These are phyloP conservation scores for Globisporangium radiosum DNA, from an alignment of 352 stramenopile species.

Conservation along the genomic window DNA sequence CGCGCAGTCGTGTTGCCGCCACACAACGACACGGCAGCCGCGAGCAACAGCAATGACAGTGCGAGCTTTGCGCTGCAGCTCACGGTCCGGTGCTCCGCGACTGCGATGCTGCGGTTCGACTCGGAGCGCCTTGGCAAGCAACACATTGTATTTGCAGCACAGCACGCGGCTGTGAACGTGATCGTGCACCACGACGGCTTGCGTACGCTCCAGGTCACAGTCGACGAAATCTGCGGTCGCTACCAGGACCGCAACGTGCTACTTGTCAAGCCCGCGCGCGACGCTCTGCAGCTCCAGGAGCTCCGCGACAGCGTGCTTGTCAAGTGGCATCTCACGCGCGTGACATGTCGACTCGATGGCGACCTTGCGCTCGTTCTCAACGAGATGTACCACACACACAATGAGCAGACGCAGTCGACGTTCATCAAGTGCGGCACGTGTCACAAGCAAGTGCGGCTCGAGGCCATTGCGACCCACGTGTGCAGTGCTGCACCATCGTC, in stretches of 20 bases:
- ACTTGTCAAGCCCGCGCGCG: constrained; percentile 44
- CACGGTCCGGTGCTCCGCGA: constrained; percentile 38
- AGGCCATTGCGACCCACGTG: constrained; percentile 47
- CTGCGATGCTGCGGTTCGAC: constrained; percentile 32
- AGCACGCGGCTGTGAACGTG: constrained; percentile 38
- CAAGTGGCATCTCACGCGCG: constrained; percentile 44
- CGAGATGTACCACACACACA: constrained; percentile 43
- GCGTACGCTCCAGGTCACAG: constrained; percentile 43
- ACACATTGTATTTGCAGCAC: constrained; percentile 25
- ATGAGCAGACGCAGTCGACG: constrained; percentile 44
- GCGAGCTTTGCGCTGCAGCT: constrained; percentile 47
- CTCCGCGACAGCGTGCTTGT: constrained; percentile 28
- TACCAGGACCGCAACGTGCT: constrained; percentile 45
- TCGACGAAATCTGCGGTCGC: constrained; percentile 34
- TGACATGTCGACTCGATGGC: constrained; percentile 37
- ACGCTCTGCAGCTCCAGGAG: constrained; percentile 42
- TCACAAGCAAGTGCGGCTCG: constrained; percentile 47
- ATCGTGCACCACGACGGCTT: constrained; percentile 36
- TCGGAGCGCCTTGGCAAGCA: constrained; percentile 32
- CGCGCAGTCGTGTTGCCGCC: not conserved
- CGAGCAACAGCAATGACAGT: constrained; percentile 4
- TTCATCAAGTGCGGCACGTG: constrained; percentile 56
- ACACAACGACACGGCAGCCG: not conserved
- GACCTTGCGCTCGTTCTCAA: constrained; percentile 40
- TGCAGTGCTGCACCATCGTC: constrained; percentile 13